These are phyloP conservation scores for Quercus dentata DNA, from an alignment of 306 rosid genomes.

Conservation along the genomic window DNA sequence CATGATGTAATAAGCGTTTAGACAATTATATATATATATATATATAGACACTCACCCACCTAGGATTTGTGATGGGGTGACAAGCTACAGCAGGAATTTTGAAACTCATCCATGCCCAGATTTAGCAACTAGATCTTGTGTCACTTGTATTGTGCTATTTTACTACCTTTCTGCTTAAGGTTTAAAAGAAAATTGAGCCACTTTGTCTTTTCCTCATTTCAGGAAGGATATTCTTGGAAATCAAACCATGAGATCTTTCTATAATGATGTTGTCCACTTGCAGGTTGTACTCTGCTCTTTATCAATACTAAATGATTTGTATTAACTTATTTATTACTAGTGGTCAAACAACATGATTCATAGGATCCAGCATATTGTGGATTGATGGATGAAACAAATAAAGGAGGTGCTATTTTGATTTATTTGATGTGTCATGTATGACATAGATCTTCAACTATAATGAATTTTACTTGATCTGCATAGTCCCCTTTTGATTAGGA, in stretches of 20 bases:
- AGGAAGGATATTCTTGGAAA: conserved; percentile 76
- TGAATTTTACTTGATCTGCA: background rate
- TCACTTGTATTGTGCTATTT: conserved; percentile 12
- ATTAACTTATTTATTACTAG: background rate
- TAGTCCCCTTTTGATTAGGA: background rate
- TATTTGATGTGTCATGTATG: background rate
- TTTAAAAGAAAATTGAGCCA: conserved; percentile 17
- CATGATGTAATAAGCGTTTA: background rate
- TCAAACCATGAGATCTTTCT: conserved; percentile 69
- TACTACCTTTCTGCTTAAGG: background rate
- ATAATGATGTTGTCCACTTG: conserved; percentile 67
- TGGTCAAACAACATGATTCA: too few relatives aligned
- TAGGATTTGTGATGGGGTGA: conserved; percentile 11
- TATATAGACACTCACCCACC: background rate
- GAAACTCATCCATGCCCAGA: background rate
- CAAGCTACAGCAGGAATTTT: conserved; percentile 8
- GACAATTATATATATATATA: background rate
- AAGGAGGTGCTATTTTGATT: background rate
- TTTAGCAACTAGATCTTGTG: background rate
- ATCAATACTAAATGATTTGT: background rate
- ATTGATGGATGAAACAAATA: background rate
- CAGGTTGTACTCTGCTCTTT: conserved; percentile 57
- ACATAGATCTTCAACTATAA: background rate
- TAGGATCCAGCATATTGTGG: background rate
- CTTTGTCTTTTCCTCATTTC: conserved; percentile 30